Percentiles rank a stretch among this genome's conserved stretches.
phyloP scores from a whole-genome alignment of 129 eudicot species.

The Rutidosis leptorrhynchoides region DNA sequence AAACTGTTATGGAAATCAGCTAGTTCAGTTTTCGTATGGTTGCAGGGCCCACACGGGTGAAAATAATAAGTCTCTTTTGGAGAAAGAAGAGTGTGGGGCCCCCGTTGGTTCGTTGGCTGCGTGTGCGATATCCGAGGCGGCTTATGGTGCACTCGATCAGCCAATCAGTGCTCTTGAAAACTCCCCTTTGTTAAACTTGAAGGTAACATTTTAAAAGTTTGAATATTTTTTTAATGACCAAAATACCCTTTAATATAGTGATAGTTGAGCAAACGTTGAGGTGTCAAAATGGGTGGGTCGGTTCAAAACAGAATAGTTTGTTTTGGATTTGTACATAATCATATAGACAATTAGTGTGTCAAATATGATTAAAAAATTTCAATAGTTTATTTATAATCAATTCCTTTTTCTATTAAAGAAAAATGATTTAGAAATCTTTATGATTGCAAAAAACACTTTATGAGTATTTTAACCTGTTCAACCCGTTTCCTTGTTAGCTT shows the following conservation, averaged over 20 bases:
- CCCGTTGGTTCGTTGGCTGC: conserved; percentile 92
- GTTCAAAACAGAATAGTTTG: background rate
- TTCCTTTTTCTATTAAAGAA: too few relatives aligned
- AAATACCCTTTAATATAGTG: conserved; percentile 7
- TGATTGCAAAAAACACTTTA: background rate
- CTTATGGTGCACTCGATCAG: conserved; percentile 93
- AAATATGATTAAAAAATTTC: too few relatives aligned
- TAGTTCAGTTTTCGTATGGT: conserved; percentile 64
- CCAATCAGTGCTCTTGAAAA: conserved; percentile 80
- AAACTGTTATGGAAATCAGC: conserved; percentile 69
- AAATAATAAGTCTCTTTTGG: conserved; percentile 26
- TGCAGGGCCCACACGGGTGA: conserved; percentile 14
- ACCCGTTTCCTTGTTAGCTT: background rate
- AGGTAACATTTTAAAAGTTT: conserved; percentile 44
- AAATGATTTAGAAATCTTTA: background rate
- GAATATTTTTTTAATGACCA: conserved; percentile 15
- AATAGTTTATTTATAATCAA: too few relatives aligned
- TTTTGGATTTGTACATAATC: background rate
- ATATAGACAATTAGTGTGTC: background rate
- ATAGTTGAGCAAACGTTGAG: background rate
- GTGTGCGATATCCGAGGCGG: conserved; percentile 86
- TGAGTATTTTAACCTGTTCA: background rate
- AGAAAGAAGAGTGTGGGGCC: conserved; percentile 46
- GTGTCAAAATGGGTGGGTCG: background rate
- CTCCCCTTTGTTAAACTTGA: conserved; percentile 74